These are phyloP conservation scores for Hymenoscyphus occultus DNA, from an alignment of 2,329 filamentous ascomycete species.

Conservation along the genomic window DNA sequence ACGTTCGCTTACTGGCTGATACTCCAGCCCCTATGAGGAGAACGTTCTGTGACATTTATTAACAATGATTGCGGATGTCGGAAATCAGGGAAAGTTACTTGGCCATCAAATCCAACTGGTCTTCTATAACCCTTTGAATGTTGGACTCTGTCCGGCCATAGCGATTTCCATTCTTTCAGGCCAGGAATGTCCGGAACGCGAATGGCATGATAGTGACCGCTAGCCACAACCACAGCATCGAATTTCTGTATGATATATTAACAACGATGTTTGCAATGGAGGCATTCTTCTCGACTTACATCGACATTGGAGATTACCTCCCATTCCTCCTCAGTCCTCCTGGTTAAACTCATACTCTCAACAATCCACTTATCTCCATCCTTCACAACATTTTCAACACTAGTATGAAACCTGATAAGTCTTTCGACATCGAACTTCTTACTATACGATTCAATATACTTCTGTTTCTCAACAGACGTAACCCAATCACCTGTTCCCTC, in stretches of 20 bases:
- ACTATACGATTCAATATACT: slow-evolving; percentile 27
- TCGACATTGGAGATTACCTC: slow-evolving; percentile 13
- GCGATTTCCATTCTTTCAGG: slow-evolving; percentile 53
- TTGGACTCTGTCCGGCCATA: slow-evolving; percentile 51
- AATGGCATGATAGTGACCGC: slow-evolving; percentile 64
- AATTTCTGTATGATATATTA: slow-evolving; percentile 40
- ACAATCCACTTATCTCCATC: slow-evolving; percentile 25
- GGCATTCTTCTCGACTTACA: slow-evolving; percentile 7
- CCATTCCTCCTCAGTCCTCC: slow-evolving; percentile 16
- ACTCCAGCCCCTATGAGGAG: slow-evolving; percentile 49
- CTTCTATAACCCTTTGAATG: slow-evolving; percentile 73
- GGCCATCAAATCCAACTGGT: slow-evolving; percentile 54
- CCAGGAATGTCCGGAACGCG: slow-evolving; percentile 60
- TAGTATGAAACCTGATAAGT: slow-evolving; percentile 26
- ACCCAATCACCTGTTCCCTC: slow-evolving; percentile 29
- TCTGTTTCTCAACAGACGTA: slow-evolving; percentile 24
- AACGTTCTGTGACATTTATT: slow-evolving; percentile 40
- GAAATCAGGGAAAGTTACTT: slow-evolving; percentile 31
- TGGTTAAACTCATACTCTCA: slow-evolving; percentile 8
- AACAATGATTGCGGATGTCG: background rate
- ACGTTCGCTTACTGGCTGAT: background rate
- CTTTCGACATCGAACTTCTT: slow-evolving; percentile 21
- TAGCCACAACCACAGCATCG: slow-evolving; percentile 64
- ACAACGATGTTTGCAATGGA: background rate
- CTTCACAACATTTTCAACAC: slow-evolving; percentile 28